Percentiles rank a stretch among this genome's conserved stretches.
Evolutionary conservation across 345 rosid species (phyloP).

Genomic region (Fremontodendron californicum): DNA sequence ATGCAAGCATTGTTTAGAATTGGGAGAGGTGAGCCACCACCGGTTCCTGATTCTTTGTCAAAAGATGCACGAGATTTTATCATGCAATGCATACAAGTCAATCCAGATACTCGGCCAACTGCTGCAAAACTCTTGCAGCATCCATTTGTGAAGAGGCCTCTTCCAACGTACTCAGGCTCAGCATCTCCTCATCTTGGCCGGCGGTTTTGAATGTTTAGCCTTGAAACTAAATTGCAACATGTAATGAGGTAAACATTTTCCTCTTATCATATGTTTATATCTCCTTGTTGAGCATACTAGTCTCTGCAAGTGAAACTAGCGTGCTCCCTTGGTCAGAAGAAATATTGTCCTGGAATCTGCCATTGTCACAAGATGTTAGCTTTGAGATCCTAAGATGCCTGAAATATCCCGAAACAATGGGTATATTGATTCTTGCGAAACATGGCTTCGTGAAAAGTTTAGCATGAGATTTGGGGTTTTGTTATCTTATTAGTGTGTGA

Average conservation of each 20-base stretch:
- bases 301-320: not conserved
- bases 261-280: not conserved
- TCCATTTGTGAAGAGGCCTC: slow-evolving; percentile 61
- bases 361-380: not conserved
- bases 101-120: slow-evolving; percentile 63
- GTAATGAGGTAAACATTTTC: slow-evolving; percentile 15
- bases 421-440: not conserved
- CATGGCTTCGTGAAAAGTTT: not conserved
- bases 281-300: not conserved
- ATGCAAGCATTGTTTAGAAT: slow-evolving; percentile 60
- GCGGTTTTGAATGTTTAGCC: slow-evolving; percentile 22
- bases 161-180: slow-evolving; percentile 39
- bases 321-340: not conserved
- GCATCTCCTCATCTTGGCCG: slow-evolving; percentile 45
- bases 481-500: not conserved
- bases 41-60: slow-evolving; percentile 56
- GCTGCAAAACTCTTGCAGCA: slow-evolving; percentile 72
- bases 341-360: not conserved
- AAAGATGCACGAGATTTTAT: slow-evolving; percentile 66
- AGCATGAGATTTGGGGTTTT: not conserved
- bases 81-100: slow-evolving; percentile 51
- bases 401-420: not conserved
- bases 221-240: slow-evolving; percentile 9
- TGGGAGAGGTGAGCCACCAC: slow-evolving; percentile 68
- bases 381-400: not conserved